Evolutionary conservation across 2,329 filamentous ascomycete species (phyloP), one percentile per base, ranked within the genome.

Genomic region (Helminthosporium solani): DNA sequence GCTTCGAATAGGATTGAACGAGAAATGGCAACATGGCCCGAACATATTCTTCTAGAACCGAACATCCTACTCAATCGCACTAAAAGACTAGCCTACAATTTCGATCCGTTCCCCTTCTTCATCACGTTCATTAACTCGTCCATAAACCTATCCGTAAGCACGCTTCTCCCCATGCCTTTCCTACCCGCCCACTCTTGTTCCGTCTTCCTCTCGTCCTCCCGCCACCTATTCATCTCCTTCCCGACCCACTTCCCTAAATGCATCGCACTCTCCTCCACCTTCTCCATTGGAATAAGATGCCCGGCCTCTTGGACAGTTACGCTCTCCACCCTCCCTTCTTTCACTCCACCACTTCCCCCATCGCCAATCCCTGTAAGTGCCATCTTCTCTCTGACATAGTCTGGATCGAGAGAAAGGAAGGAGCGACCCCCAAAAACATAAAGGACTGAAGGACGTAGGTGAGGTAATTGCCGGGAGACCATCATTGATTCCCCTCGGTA

Each of bases 261-360:
- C n/a, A 79, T 74, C 1, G 89, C 91, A 51, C 85, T 87, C 59
- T 81, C 75, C 2, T 61, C 73, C 0, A 88, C 87, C 31, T 81
- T 79, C 70, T 96, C 90, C 81, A 96, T 88, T 0, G 91, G 86
- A 21, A 96, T 81, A 33, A 96, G 70, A 68, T 97, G 92, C 0
- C 91, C 90, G 5, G 78, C 76, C 0, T 78, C 79, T 21, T 85
- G 72, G 7, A 94, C 70, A 14, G 82, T 74, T 4, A 88, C 78
- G 53, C 84, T 78, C 45, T 75, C 77, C 2, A 96, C 90, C 36
- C 83, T 76, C 0, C 87, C 88, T 11, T 79, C 78, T n/a, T 71
- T 68, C 3, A 66, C 75, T 38, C 86, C 80, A 15, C 89, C 81
- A 55, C 83, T 86, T 1, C 88, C 88, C 6, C 87, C 85, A 0